Percentiles rank a stretch among this genome's conserved stretches.
phyloP scores from a whole-genome alignment of 345 rosid genomes.

The Citrus hindsii region DNA sequence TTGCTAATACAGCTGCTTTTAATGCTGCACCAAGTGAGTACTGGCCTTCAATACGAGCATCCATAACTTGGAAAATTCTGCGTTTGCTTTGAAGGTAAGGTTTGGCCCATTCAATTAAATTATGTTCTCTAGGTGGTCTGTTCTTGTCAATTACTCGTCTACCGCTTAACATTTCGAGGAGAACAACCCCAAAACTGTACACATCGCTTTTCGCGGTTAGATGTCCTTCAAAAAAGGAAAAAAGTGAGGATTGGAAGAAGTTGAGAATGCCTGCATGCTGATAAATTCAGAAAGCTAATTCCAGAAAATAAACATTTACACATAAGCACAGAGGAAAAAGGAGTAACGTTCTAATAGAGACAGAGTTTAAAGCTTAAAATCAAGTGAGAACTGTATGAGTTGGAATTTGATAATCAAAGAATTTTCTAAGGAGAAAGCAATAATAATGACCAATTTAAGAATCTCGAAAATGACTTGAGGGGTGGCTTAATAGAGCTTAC shows the following conservation, averaged over 20 bases:
- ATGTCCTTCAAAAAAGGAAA: constrained; percentile 45
- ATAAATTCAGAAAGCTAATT: not conserved
- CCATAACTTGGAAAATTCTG: constrained; percentile 68
- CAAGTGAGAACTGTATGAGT: not conserved
- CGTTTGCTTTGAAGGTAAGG: constrained; percentile 75
- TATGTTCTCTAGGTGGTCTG: constrained; percentile 74
- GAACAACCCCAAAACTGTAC: constrained; percentile 90
- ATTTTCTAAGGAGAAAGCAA: not conserved
- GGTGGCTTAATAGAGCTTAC: not conserved
- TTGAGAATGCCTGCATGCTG: not conserved
- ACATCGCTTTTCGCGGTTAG: constrained; percentile 76
- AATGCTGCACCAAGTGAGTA: constrained; percentile 47
- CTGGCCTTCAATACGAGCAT: constrained; percentile 62
- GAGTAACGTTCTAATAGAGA: not conserved
- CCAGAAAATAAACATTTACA: not conserved
- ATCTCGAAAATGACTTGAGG: not conserved
- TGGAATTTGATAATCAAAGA: not conserved
- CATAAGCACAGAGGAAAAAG: not conserved
- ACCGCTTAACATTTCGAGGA: constrained; percentile 87
- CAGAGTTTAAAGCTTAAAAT: not conserved
- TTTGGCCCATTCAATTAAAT: constrained; percentile 87
- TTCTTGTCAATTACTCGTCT: constrained; percentile 75
- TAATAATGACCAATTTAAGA: not conserved
- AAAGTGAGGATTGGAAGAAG: not conserved
- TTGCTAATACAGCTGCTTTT: constrained; percentile 52